Evolutionary conservation across 2,329 filamentous ascomycete species (phyloP).

Genomic region (Endocalyx cinctus): DNA sequence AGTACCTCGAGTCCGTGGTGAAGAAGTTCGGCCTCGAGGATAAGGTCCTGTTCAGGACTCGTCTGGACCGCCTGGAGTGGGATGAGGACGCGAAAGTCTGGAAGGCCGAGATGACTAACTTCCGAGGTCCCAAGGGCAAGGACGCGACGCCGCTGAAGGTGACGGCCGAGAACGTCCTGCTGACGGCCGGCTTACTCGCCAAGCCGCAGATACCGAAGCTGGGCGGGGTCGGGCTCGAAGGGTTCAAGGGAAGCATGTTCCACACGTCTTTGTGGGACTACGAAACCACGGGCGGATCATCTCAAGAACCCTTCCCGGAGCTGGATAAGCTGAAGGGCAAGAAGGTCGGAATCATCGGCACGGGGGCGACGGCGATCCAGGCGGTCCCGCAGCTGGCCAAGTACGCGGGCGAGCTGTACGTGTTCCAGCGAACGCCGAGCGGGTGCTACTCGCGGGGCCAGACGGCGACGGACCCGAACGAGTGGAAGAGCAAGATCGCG

Average conservation of each 20-base stretch:
- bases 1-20: slow-evolving; percentile 40
- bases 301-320: slow-evolving; percentile 27
- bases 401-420: slow-evolving; percentile 45
- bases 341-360: slow-evolving; percentile 45
- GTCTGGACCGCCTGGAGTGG: slow-evolving; percentile 40
- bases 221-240: slow-evolving; percentile 26
- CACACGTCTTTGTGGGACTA: slow-evolving; percentile 46
- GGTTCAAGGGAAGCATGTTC: slow-evolving; percentile 37
- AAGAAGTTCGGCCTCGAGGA: slow-evolving; percentile 39
- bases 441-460: slow-evolving; percentile 19
- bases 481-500: slow-evolving; percentile 33
- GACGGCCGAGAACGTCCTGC: slow-evolving; percentile 34
- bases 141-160: slow-evolving; percentile 22
- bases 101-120: slow-evolving; percentile 23
- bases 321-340: slow-evolving; percentile 42
- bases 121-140: slow-evolving; percentile 17
- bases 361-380: slow-evolving; percentile 45
- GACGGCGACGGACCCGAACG: slow-evolving; percentile 28
- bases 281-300: slow-evolving; percentile 35
- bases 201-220: slow-evolving; percentile 39
- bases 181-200: slow-evolving; percentile 35
- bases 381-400: slow-evolving; percentile 40
- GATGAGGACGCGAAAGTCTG: slow-evolving; percentile 30
- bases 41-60: slow-evolving; percentile 42
- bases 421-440: slow-evolving; percentile 52